Conservation (phyloP, 352 stramenopile genomes). For the Phytophthora tentaculata region DNA sequence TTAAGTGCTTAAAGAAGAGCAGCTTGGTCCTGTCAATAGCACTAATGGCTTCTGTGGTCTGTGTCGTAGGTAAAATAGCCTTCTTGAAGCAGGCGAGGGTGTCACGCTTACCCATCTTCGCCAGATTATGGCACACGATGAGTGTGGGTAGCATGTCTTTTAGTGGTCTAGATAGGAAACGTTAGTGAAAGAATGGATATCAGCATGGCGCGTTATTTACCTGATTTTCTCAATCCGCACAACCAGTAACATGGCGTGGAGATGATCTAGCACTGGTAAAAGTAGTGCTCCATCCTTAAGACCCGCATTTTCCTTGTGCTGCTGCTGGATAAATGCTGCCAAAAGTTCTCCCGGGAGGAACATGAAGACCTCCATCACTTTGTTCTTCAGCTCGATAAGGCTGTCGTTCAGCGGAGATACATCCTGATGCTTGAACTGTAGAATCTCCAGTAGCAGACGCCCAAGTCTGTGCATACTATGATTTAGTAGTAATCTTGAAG, state of each 20-base stretch:
- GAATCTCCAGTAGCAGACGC: constrained; percentile 50
- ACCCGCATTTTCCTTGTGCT: constrained; percentile 18
- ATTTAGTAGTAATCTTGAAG: background rate
- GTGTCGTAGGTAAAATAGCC: constrained; percentile 37
- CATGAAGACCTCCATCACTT: constrained; percentile 69
- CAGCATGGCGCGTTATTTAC: constrained; percentile 20
- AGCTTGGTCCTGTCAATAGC: constrained; percentile 11
- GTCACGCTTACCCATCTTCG: constrained; percentile 31
- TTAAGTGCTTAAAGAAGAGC: constrained; percentile 70
- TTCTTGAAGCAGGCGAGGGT: constrained; percentile 50
- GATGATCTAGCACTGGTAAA: constrained; percentile 49
- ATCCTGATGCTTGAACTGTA: constrained; percentile 35
- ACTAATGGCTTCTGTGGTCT: background rate
- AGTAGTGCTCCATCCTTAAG: constrained; percentile 7
- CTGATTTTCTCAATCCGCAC: constrained; percentile 70
- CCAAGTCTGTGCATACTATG: constrained; percentile 37
- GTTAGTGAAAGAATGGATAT: background rate
- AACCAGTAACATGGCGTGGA: constrained; percentile 60
- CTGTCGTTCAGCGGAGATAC: constrained; percentile 38
- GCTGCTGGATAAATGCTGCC: constrained; percentile 51
- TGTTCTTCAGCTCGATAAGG: constrained; percentile 68
- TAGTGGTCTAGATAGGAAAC: constrained; percentile 27
- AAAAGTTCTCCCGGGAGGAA: constrained; percentile 53
- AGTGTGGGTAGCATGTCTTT: constrained; percentile 64
- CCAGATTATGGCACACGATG: constrained; percentile 72